phyloP scores from a whole-genome alignment of 768 basidiomycete genomes.

The Psilocybe azurescens region DNA sequence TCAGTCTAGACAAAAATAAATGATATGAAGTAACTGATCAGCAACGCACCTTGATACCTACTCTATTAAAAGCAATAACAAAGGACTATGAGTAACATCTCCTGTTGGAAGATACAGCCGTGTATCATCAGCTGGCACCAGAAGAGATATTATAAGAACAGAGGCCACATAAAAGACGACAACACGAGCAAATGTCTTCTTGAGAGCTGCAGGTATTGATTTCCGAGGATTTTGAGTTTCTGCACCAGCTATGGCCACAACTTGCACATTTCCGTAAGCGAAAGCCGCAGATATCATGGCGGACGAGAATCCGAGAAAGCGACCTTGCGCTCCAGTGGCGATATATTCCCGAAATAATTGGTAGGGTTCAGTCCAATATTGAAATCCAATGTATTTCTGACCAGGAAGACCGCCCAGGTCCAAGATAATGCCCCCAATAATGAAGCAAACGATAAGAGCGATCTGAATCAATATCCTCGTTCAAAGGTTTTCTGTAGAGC shows the following conservation, averaged over 20 bases:
- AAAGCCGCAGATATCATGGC: slow-evolving; percentile 53
- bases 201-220: slow-evolving; percentile 69
- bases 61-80: slow-evolving; percentile 69
- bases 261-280: slow-evolving; percentile 70
- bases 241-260: slow-evolving; percentile 44
- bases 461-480: slow-evolving; percentile 41
- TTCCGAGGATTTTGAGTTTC: slow-evolving; percentile 70
- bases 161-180: slow-evolving; percentile 55
- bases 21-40: not conserved
- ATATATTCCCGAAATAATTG: slow-evolving; percentile 33
- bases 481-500: not conserved
- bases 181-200: slow-evolving; percentile 51
- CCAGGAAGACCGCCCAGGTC: slow-evolving; percentile 56
- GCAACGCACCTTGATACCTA: slow-evolving; percentile 55
- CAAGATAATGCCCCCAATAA: slow-evolving; percentile 45
- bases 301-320: slow-evolving; percentile 54
- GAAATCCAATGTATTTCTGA: slow-evolving; percentile 47
- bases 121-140: slow-evolving; percentile 65
- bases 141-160: slow-evolving; percentile 66
- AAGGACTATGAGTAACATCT: slow-evolving; percentile 65
- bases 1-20: not conserved
- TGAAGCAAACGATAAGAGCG: slow-evolving; percentile 42
- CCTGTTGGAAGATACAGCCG: slow-evolving; percentile 28
- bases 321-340: slow-evolving; percentile 42
- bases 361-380: slow-evolving; percentile 47